Base-by-base conservation (phyloP, 148 eudicot species). In the Chenopodium album region DNA sequence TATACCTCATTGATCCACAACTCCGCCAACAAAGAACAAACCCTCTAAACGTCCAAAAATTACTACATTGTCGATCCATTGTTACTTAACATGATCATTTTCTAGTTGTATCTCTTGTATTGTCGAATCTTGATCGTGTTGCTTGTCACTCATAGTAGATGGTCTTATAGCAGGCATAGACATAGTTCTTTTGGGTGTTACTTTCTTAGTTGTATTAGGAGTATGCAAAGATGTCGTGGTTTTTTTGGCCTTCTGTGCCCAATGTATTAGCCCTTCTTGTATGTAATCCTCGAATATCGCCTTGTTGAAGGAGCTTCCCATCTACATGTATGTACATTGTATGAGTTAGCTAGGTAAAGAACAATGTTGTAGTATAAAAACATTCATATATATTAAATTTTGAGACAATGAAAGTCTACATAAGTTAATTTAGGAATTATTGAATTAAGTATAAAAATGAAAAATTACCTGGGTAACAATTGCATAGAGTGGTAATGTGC, bases 401-500 rank as follows among this genome's bases (percentile, higher is more conserved):
- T 8, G 54, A 50, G 3, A 50, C 2, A 9, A 50, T 11, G 13
- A 50, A 50, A 12, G 54, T 50, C 54, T 50, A 9, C 54, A 50
- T 50, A 50, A 50, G 2, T 50, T 12, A 12, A 50, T 50, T 50
- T 2, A 28, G 29, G 29, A 28, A 28, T 28, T 0, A 28, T 28
- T 28, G 62, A 17, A 22, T 56, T 56, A 4, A 56, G 17, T 56
- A 56, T 56, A 5, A 14, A 56, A 3, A 19, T 44, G 65, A 54
- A 11, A 41, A 31, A 69, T 26, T 80, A 88, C 88, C 88, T 85
- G 90, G 20, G 88, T 85, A 26, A 88, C 87, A 73, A 88, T 83
- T 32, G 88, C 86, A 60, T 84, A 88, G 8, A 88, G 85, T 19
- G 90, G 90, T 69, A 88, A 80, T 46, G 90, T 88, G 81, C 90